These are phyloP conservation scores for Trichothecium roseum DNA, from an alignment of 2,329 filamentous ascomycete genomes.

Conservation along the genomic window DNA sequence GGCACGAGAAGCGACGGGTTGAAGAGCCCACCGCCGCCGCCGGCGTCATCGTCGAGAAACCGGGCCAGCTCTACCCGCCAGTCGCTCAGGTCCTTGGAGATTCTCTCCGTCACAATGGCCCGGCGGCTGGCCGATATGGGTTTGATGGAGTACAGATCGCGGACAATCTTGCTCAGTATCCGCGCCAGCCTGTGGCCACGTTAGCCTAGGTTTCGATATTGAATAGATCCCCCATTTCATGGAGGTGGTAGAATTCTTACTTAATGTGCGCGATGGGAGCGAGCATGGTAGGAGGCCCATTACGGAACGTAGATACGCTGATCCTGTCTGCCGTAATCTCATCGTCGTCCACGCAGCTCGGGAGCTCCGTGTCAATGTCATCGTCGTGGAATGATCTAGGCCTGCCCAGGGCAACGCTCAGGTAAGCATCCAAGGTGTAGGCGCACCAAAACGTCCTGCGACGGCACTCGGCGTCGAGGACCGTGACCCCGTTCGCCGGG, in stretches of 20 bases:
- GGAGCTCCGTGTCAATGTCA: slow-evolving; percentile 53
- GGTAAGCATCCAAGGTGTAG: slow-evolving; percentile 36
- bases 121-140: too few species aligned
- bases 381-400: slow-evolving; percentile 53
- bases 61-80: slow-evolving; percentile 22
- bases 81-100: slow-evolving; percentile 19
- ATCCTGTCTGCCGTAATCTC: too few species aligned
- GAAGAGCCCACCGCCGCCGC: slow-evolving; percentile 17
- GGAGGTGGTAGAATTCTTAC: slow-evolving; percentile 9
- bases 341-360: slow-evolving; percentile 39
- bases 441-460: slow-evolving; percentile 26
- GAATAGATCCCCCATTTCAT: too few species aligned
- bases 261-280: slow-evolving; percentile 22
- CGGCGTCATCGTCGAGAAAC: slow-evolving; percentile 27
- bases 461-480: slow-evolving; percentile 26
- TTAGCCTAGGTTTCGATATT: too few species aligned
- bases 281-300: slow-evolving; percentile 14
- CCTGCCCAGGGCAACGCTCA: slow-evolving; percentile 50
- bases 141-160: slow-evolving; percentile 23
- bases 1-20: slow-evolving; percentile 31
- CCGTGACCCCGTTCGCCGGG: slow-evolving; percentile 11
- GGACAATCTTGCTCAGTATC: slow-evolving; percentile 22
- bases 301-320: too few species aligned
- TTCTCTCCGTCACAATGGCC: too few species aligned
- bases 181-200: slow-evolving; percentile 19